A percentile compares a stretch with the other conserved stretches of the same genome.
phyloP scores from a whole-genome alignment of 805 yeast genomes.

The Alloascoidea africana region DNA sequence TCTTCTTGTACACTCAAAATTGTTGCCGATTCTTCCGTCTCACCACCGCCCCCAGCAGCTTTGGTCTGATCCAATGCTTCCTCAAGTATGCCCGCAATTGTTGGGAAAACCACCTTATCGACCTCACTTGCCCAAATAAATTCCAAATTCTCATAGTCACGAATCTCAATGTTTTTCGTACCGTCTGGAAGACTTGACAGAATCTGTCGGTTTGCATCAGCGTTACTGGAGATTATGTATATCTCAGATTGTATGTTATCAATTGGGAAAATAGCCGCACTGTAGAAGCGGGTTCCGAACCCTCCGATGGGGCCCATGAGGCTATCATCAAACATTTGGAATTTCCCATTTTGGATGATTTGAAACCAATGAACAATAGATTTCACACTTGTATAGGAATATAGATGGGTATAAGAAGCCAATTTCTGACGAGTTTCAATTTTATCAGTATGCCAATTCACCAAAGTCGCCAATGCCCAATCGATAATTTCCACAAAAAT shows the following conservation, averaged over 20 bases:
- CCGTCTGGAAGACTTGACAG: conserved; percentile 44
- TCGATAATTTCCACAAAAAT: conserved; percentile 63
- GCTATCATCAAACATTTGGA: conserved; percentile 81
- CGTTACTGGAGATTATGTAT: conserved; percentile 61
- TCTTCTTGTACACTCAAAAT: no score
- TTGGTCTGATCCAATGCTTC: no score
- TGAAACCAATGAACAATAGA: conserved; percentile 93
- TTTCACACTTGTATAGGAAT: conserved; percentile 85
- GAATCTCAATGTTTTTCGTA: conserved; percentile 34
- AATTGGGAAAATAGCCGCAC: conserved; percentile 49
- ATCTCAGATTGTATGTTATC: conserved; percentile 57
- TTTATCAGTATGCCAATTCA: conserved; percentile 67
- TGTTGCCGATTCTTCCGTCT: no score
- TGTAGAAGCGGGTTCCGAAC: conserved; percentile 21
- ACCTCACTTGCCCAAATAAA: conserved; percentile 77
- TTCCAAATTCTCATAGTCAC: conserved; percentile 78
- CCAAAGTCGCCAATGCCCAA: conserved; percentile 45
- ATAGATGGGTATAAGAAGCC: conserved; percentile 69
- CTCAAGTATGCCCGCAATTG: conserved; percentile 6
- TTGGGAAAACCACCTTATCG: conserved; percentile 24
- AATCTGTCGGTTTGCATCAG: conserved; percentile 80
- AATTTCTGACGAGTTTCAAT: conserved; percentile 61
- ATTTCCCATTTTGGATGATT: conserved; percentile 58
- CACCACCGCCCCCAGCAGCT: no score
- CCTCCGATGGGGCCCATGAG: conserved; percentile 10